A percentile compares a stretch with the other conserved stretches of the same genome.
phyloP scores from a whole-genome alignment of 805 yeast genomes.

The Brettanomyces naardenensis region DNA sequence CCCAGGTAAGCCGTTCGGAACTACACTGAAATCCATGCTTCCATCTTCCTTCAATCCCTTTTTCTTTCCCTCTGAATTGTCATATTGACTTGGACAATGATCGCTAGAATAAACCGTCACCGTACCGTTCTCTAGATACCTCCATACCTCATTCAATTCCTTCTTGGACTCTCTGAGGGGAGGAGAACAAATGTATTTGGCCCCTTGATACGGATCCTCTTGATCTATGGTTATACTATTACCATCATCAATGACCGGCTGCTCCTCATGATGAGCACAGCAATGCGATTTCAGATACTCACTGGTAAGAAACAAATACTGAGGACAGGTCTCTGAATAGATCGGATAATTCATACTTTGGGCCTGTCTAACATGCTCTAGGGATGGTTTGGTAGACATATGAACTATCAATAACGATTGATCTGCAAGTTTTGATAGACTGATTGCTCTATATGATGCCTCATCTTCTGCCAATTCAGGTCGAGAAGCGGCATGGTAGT shows the following conservation, averaged over 20 bases:
- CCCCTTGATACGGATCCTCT: slow-evolving; percentile 35
- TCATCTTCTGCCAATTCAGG: slow-evolving; percentile 40
- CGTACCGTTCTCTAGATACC: slow-evolving; percentile 36
- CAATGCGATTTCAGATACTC: slow-evolving; percentile 25
- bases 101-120: slow-evolving; percentile 38
- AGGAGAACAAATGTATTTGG: slow-evolving; percentile 43
- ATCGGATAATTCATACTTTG: slow-evolving; percentile 35
- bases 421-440: slow-evolving; percentile 35
- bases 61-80: slow-evolving; percentile 34
- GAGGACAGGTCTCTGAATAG: slow-evolving; percentile 44
- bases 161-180: slow-evolving; percentile 33
- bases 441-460: slow-evolving; percentile 40
- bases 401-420: slow-evolving; percentile 41
- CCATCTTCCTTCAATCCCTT: slow-evolving; percentile 30
- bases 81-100: slow-evolving; percentile 37
- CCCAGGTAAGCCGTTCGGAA: slow-evolving; percentile 45
- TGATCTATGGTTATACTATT: slow-evolving; percentile 12
- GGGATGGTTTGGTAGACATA: slow-evolving; percentile 36
- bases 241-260: not conserved
- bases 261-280: slow-evolving; percentile 7
- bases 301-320: slow-evolving; percentile 36
- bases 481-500: slow-evolving; percentile 36
- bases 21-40: slow-evolving; percentile 31
- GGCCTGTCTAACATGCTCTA: slow-evolving; percentile 33
- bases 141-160: slow-evolving; percentile 39